Percentiles rank a stretch among this genome's conserved stretches.
phyloP scores from a whole-genome alignment of 2,329 filamentous ascomycete genomes.

The Phyllosticta citriasiana region DNA sequence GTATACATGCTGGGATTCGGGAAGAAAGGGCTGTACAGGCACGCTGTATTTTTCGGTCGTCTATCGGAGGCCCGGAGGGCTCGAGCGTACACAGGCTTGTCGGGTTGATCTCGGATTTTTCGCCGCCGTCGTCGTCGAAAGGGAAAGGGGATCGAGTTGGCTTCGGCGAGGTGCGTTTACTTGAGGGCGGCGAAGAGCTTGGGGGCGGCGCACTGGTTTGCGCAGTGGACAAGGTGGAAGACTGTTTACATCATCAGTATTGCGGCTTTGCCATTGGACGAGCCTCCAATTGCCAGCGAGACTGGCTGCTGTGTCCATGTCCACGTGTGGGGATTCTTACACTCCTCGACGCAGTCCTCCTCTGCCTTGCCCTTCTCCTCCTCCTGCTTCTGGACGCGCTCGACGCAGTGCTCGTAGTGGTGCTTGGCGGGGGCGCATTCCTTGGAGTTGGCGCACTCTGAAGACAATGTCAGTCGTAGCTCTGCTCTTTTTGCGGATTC shows the following conservation, averaged over 20 bases:
- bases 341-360: slow-evolving; percentile 99
- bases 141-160: not conserved
- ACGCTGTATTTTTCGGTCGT: slow-evolving; percentile 1
- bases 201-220: slow-evolving; percentile 81
- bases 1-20: not conserved
- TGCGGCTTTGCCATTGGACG: not conserved
- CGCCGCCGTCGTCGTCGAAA: not conserved
- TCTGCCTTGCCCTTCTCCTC: slow-evolving; percentile 64
- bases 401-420: slow-evolving; percentile 96
- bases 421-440: slow-evolving; percentile 85
- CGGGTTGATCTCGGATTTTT: slow-evolving; percentile 3
- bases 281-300: not conserved
- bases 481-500: not conserved
- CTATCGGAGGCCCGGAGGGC: not conserved
- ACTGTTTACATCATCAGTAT: slow-evolving; percentile 43
- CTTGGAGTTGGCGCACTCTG: slow-evolving; percentile 84
- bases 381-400: slow-evolving; percentile 66
- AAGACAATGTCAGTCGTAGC: slow-evolving; percentile 7
- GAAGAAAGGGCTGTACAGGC: slow-evolving; percentile 1
- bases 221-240: slow-evolving; percentile 98
- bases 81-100: slow-evolving; percentile 4
- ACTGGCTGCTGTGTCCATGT: not conserved
- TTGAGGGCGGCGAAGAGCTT: slow-evolving; percentile 92
- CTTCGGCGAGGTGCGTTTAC: slow-evolving; percentile 42
- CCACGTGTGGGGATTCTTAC: slow-evolving; percentile 48